These are phyloP conservation scores for Aspergillus viridinutans DNA, from an alignment of 2,329 filamentous ascomycete species.

Conservation along the genomic window DNA sequence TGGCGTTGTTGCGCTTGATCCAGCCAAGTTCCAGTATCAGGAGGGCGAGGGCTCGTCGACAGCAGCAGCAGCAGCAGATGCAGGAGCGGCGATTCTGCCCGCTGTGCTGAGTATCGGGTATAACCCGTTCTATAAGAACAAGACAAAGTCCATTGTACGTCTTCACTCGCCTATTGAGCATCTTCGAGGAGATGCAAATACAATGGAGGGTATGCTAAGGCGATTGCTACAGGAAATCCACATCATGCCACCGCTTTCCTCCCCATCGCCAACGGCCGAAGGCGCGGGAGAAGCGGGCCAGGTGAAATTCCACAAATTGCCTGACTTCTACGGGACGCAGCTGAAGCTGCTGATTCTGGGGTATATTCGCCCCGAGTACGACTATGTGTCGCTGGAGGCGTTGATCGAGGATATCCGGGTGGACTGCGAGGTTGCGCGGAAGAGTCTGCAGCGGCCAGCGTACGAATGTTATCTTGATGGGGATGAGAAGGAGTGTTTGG, in stretches of 20 bases:
- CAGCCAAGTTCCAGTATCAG: constrained; percentile 27
- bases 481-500: constrained; percentile 23
- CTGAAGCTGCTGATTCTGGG: constrained; percentile 79
- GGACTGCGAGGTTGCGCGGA: constrained; percentile 78
- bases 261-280: constrained; percentile 31
- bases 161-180: not conserved
- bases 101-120: constrained; percentile 95
- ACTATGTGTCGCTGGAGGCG: constrained; percentile 80
- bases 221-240: constrained; percentile 63
- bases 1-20: constrained; percentile 75
- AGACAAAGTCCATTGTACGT: constrained; percentile 66
- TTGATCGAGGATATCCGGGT: constrained; percentile 82
- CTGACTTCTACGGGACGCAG: constrained; percentile 79
- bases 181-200: too few species aligned
- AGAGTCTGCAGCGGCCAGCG: constrained; percentile 63
- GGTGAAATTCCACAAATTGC: constrained; percentile 38
- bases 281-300: constrained; percentile 7
- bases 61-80: constrained; percentile 6
- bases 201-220: not conserved
- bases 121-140: constrained; percentile 97
- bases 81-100: constrained; percentile 56
- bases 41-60: constrained; percentile 4
- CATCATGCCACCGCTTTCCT: constrained; percentile 69
- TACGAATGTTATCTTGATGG: constrained; percentile 49
- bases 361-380: constrained; percentile 82